phyloP scores from a whole-genome alignment of 208 protist genomes.

The Acanthamoeba healyi region DNA sequence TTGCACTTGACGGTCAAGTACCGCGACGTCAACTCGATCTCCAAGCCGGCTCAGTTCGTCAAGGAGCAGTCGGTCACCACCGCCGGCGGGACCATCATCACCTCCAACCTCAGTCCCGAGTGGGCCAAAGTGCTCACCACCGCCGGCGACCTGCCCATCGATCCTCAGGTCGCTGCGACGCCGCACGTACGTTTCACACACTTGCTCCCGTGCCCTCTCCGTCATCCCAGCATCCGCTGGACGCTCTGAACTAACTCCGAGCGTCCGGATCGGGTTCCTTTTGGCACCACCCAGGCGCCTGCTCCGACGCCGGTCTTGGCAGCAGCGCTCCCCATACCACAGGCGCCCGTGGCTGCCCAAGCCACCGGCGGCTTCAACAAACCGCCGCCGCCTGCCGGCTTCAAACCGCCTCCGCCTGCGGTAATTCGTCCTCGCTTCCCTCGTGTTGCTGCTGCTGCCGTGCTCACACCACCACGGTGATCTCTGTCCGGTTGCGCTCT shows the following conservation, averaged over 20 bases:
- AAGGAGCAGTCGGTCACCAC: conserved; percentile 46
- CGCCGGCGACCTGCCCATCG: background rate
- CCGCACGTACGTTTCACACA: background rate
- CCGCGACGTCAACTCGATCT: conserved; percentile 40
- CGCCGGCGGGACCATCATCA: background rate
- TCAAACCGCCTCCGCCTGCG: conserved; percentile 26
- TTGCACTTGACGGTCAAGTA: conserved; percentile 49
- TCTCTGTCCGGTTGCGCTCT: background rate
- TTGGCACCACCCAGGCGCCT: background rate
- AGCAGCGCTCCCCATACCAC: background rate
- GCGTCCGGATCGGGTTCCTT: too few species aligned
- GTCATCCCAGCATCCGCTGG: too few species aligned
- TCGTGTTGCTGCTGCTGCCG: background rate
- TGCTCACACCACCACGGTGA: background rate
- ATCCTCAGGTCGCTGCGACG: background rate
- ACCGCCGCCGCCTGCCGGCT: background rate
- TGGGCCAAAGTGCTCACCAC: conserved; percentile 49
- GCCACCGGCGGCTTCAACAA: background rate
- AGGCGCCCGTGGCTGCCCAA: background rate
- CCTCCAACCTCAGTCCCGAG: conserved; percentile 60
- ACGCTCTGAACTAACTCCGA: too few species aligned
- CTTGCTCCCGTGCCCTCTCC: background rate
- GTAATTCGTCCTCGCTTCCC: background rate
- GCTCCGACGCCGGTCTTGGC: background rate
- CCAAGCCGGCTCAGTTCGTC: conserved; percentile 44